Conservation (phyloP, 1,284 basidiomycete species). For the Cryptococcus floricola region DNA sequence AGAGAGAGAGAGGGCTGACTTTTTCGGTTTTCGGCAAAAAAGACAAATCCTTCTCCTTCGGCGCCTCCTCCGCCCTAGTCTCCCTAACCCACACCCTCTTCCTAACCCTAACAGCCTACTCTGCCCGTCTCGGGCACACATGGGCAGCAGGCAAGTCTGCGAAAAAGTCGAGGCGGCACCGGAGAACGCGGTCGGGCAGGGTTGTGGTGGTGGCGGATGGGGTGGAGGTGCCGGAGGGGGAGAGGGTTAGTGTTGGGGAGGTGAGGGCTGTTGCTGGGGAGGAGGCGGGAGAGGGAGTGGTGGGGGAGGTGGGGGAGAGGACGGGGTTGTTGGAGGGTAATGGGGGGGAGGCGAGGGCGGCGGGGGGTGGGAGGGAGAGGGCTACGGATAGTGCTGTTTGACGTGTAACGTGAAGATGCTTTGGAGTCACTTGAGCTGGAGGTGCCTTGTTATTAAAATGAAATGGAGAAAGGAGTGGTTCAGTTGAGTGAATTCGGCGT, state of each 20-base stretch:
- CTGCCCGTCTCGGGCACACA: conserved; percentile 44
- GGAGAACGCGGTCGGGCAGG: conserved; percentile 43
- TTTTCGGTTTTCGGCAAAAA: conserved; percentile 3
- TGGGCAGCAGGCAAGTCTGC: conserved; percentile 49
- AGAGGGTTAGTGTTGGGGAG: conserved; percentile 41
- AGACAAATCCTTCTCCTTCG: conserved; percentile 45
- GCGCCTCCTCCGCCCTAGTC: conserved; percentile 38
- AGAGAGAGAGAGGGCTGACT: not conserved
- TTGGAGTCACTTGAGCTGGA: too few relatives aligned
- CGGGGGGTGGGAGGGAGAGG: conserved; percentile 18
- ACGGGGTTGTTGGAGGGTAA: conserved; percentile 36
- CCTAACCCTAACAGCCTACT: conserved; percentile 45
- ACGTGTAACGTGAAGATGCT: not conserved
- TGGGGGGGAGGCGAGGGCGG: conserved; percentile 15
- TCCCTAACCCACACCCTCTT: conserved; percentile 35
- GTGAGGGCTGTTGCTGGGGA: conserved; percentile 26
- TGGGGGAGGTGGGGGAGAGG: conserved; percentile 15
- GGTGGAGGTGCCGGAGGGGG: conserved; percentile 34
- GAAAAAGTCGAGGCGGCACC: conserved; percentile 36
- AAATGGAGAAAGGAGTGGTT: too few relatives aligned
- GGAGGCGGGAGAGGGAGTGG: conserved; percentile 18
- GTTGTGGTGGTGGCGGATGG: conserved; percentile 44
- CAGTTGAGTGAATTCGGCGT: too few relatives aligned
- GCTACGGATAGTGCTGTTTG: conserved; percentile 23
- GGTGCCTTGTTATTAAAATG: too few relatives aligned